Base-by-base conservation (phyloP, 2,329 filamentous ascomycete species). In the Capronia epimyces region DNA sequence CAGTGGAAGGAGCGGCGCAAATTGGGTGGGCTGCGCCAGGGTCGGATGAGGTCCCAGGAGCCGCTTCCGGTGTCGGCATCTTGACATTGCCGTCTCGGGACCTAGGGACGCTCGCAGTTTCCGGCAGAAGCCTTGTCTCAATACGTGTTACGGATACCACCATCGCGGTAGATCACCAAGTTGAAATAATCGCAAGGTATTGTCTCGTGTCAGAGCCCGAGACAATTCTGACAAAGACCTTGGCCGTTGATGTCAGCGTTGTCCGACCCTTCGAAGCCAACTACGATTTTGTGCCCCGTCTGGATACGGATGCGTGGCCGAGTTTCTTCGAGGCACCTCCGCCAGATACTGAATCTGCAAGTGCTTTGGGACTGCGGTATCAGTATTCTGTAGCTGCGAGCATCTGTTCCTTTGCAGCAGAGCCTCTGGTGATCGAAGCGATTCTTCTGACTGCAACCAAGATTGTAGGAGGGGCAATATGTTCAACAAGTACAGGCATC, bases 231-330 rank as follows among this genome's bases (percentile, higher is more conserved):
- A 81, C 83, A 31, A 91, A 94, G 67, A 80, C 78, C 1, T 71
- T 85, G 18, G 76, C 81, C 1, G 77, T 86, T 32, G 82, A 84
- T 46, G 67, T 97, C 3, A 79, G 82, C 31, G 78, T 96, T 49
- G 81, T 88, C 47, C 84, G 82, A 43, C 89, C 91, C 0, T 97
- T 98, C 62, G 89, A 95, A 69, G 87, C 89, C 13, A 93, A 87
- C 63, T 96, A 95, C 66, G 88, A 94, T 56, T 81, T 97, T 55
- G 77, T 84, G 10, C 89, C 93, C 9, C 80, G 86, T 8, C 74
- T 95, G 2, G 86, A 96, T 66, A 68, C 78, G 0, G 83, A 86
- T 43, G 75, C 81, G 2, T 98, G 93, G 91, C 90, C 93, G 1
- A 89, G 84, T 65, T 83, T 94, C 61, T 98, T 97, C 67, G 77